Evolutionary conservation across 2,329 filamentous ascomycete species (phyloP).

Genomic region (Colletotrichum horii): DNA sequence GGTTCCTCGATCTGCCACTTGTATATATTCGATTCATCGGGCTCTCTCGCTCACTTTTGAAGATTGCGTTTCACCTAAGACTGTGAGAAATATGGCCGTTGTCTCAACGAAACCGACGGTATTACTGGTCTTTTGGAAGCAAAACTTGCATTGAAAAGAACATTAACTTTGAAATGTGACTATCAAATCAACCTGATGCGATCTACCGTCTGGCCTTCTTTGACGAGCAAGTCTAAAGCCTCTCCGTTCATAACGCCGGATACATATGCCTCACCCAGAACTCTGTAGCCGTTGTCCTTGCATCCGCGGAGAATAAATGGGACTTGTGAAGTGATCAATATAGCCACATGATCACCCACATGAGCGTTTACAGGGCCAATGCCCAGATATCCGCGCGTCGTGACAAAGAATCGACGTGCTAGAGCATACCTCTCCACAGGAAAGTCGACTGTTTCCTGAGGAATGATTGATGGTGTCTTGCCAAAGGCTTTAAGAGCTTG

Average conservation of each 20-base stretch:
- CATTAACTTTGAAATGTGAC: not conserved
- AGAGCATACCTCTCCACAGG: not conserved
- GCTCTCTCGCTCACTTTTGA: fast-evolving
- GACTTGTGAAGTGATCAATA: not conserved
- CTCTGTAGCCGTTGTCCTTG: not conserved
- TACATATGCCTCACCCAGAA: not conserved
- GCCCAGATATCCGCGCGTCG: not conserved
- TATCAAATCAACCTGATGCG: not conserved
- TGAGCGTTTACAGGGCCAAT: not conserved
- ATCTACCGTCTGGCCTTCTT: fast-evolving
- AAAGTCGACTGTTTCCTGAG: not conserved
- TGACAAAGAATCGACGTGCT: not conserved
- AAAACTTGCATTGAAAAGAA: not conserved
- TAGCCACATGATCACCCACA: not conserved
- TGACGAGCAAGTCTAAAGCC: not conserved
- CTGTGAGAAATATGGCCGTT: not conserved
- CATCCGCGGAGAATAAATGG: not conserved
- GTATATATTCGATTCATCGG: fast-evolving
- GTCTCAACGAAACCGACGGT: not conserved
- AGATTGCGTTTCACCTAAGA: fast-evolving
- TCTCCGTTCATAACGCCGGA: not conserved
- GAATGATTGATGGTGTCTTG: not conserved
- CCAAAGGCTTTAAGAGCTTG: not conserved
- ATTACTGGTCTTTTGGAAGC: not conserved
- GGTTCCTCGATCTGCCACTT: fast-evolving